These are phyloP conservation scores for Camellia japonica DNA, from an alignment of 148 eudicot genomes.

Conservation along the genomic window DNA sequence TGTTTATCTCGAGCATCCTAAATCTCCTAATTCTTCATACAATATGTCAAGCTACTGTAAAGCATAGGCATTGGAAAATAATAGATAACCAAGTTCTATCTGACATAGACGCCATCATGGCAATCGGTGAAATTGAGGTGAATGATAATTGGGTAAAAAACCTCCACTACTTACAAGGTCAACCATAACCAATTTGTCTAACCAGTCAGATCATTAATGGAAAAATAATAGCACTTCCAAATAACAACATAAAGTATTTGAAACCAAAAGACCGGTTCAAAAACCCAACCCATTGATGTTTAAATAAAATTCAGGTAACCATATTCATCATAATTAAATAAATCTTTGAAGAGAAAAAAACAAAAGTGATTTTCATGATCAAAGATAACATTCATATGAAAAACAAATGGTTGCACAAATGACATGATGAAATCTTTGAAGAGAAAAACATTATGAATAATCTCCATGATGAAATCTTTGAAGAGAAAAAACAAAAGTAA, in stretches of 20 bases:
- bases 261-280: not conserved
- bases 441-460: no score
- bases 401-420: no score
- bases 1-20: not conserved
- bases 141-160: no score
- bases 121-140: not conserved
- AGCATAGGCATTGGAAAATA: not conserved
- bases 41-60: not conserved
- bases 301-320: not conserved
- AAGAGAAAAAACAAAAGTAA: not conserved
- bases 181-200: not conserved
- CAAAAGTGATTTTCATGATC: no score
- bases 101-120: not conserved
- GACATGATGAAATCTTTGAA: no score
- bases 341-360: no score
- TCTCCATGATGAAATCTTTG: no score
- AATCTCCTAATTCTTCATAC: not conserved
- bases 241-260: no score
- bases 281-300: not conserved
- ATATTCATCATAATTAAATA: no score
- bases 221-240: not conserved
- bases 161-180: not conserved
- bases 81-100: not conserved
- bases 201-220: not conserved
- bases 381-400: no score